These are phyloP conservation scores for Yamadazyma taylorii DNA, from an alignment of 1,139 yeast species.

Conservation along the genomic window DNA sequence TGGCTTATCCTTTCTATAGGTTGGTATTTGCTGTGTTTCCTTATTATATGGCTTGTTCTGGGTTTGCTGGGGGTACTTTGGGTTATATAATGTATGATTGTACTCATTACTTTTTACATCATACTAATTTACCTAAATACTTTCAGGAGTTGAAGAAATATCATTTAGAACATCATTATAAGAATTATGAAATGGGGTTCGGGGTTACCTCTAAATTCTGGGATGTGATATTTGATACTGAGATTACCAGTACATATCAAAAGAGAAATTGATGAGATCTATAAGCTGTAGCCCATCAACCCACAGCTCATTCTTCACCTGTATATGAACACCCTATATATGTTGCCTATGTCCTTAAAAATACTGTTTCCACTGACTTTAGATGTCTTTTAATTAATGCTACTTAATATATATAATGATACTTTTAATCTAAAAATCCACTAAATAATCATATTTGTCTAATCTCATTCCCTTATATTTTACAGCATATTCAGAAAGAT, in stretches of 20 bases:
- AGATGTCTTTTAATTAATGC: background rate
- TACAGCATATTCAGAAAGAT: conserved; percentile 6
- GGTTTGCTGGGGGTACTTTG: conserved; percentile 90
- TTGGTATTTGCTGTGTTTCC: conserved; percentile 42
- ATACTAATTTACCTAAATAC: conserved; percentile 71
- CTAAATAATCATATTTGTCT: conserved; percentile 8
- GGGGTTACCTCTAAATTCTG: conserved; percentile 94
- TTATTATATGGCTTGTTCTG: conserved; percentile 49
- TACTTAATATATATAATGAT: conserved; percentile 1
- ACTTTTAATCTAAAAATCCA: conserved; percentile 3
- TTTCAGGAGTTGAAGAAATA: conserved; percentile 79
- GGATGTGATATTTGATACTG: conserved; percentile 88
- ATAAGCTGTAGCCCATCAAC: no score
- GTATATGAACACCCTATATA: background rate
- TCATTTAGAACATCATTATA: conserved; percentile 96
- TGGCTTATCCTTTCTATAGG: conserved; percentile 46
- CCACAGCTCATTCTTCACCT: no score
- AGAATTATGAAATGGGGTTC: conserved; percentile 92
- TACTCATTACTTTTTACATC: conserved; percentile 86
- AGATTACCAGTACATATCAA: conserved; percentile 37
- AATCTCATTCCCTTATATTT: conserved; percentile 12
- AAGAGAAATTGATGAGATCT: conserved; percentile 29
- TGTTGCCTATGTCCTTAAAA: conserved; percentile 1
- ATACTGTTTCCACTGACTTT: no score
- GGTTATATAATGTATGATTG: conserved; percentile 92